Conservation (phyloP, 331 rosid genomes). For the Dryas integrifolia region DNA sequence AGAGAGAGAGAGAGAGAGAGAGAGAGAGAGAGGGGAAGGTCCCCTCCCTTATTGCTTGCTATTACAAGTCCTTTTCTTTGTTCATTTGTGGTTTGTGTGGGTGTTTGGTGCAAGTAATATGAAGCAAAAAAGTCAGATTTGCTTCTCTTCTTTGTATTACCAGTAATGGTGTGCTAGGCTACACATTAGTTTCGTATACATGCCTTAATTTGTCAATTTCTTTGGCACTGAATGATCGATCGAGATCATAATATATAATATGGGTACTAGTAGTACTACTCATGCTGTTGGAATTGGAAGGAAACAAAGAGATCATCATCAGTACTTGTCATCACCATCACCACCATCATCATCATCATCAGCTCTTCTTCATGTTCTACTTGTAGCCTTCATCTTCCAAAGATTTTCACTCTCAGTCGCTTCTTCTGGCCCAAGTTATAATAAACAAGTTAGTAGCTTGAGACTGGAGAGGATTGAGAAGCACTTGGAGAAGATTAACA, state of each 20-base stretch:
- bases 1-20: constrained; percentile 22
- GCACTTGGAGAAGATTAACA: constrained; percentile 80
- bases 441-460: constrained; percentile 55
- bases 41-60: constrained; percentile 20
- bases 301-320: constrained; percentile 20
- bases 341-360: not conserved
- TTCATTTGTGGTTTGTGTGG: constrained; percentile 31
- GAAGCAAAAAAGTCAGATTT: constrained; percentile 29
- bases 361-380: constrained; percentile 27
- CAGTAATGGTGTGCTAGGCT: constrained; percentile 37
- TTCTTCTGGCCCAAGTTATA: constrained; percentile 37
- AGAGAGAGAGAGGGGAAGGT: constrained; percentile 4
- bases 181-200: not conserved
- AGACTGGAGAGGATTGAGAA: constrained; percentile 71
- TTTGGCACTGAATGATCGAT: constrained; percentile 46
- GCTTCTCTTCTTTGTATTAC: constrained; percentile 32
- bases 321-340: too few species aligned
- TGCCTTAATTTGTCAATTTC: not conserved
- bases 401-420: constrained; percentile 14
- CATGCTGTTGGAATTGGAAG: constrained; percentile 20
- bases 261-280: constrained; percentile 7
- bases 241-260: constrained; percentile 28
- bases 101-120: constrained; percentile 34
- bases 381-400: constrained; percentile 30
- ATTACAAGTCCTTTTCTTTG: constrained; percentile 38